Evolutionary conservation across 306 rosid genomes (phyloP).

Genomic region (Vicia villosa): DNA sequence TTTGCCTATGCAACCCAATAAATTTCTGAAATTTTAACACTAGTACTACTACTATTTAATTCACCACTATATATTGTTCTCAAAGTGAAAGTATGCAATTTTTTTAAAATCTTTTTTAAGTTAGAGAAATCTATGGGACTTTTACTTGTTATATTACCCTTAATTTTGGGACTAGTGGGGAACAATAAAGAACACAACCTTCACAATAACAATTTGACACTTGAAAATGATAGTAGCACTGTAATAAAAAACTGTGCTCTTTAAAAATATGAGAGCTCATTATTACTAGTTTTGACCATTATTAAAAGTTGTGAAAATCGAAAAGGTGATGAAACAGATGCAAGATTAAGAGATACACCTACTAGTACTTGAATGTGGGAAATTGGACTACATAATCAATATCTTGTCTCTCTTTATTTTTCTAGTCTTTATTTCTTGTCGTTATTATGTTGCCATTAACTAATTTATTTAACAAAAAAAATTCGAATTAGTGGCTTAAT

Average conservation of each 20-base stretch:
- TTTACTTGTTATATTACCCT: slow-evolving; percentile 14
- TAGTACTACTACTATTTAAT: too few species aligned
- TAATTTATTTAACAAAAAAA: background rate
- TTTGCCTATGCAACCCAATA: background rate
- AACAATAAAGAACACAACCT: slow-evolving; percentile 34
- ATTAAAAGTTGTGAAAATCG: slow-evolving; percentile 12
- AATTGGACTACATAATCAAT: background rate
- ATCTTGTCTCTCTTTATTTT: slow-evolving; percentile 1
- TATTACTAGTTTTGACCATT: slow-evolving; percentile 35
- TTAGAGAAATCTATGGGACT: background rate
- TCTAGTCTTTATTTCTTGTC: slow-evolving; percentile 12
- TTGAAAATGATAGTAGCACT: background rate
- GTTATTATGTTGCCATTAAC: slow-evolving; percentile 28
- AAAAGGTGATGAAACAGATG: slow-evolving; percentile 34
- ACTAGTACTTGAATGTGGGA: background rate
- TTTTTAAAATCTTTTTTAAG: too few species aligned
- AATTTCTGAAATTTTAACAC: too few species aligned
- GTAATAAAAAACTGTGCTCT: background rate
- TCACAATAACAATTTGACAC: slow-evolving; percentile 14
- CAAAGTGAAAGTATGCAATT: too few species aligned
- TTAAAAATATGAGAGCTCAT: slow-evolving; percentile 30
- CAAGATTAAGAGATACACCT: slow-evolving; percentile 9
- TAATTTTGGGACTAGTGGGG: slow-evolving; percentile 40
- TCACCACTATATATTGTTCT: too few species aligned
- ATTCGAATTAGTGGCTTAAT: background rate